Evolutionary conservation across 805 yeast species (phyloP), one percentile per base, ranked within the genome.

Genomic region (Wickerhamomyces subpelliculosus): DNA sequence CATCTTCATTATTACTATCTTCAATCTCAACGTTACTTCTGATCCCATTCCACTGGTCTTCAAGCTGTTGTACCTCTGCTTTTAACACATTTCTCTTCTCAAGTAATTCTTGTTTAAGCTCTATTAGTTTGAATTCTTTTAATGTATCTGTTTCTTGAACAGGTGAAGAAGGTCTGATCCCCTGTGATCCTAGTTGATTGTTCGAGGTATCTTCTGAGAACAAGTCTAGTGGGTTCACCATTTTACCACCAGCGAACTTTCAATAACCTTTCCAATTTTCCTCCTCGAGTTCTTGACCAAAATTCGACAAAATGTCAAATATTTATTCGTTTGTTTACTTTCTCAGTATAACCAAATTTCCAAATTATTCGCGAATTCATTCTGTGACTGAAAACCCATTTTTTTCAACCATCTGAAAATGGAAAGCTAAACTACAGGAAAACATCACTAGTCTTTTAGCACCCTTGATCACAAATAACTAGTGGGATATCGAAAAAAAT

Each of bases 41-140:
- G 9, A 47, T 17, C n/a, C 39, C 45, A 22, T 51, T 47, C 53
- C 52, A 47, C 20, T 47, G 34, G 1, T 33, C 13, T 21, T 54
- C 53, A 11, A 54, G 32, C 0, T 10, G 19, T 6, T 41, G 44
- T 7, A 54, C 43, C 38, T 54, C 58, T 4, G 22, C 28, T 9
- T 41, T 35, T 19, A 50, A 27, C 4, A 20, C 9, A 5, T 39
- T 37, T 40, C 51, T 41, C 8, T 19, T 29, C 4, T 35, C 25
- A 11, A 48, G 36, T 12, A 48, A 36, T 6, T 28, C 27, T 20
- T 29, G 32, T 16, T 42, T 43, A 29, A 45, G 40, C n/a, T 45
- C 29, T 19, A 46, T 41, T 9, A 50, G 35, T 7, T 22, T 23
- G 20, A 31, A 16, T 23, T 35, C 42, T 42, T 36, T 27, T 8